Evolutionary conservation across 768 basidiomycete genomes (phyloP).

Genomic region (Kwoniella europaea): DNA sequence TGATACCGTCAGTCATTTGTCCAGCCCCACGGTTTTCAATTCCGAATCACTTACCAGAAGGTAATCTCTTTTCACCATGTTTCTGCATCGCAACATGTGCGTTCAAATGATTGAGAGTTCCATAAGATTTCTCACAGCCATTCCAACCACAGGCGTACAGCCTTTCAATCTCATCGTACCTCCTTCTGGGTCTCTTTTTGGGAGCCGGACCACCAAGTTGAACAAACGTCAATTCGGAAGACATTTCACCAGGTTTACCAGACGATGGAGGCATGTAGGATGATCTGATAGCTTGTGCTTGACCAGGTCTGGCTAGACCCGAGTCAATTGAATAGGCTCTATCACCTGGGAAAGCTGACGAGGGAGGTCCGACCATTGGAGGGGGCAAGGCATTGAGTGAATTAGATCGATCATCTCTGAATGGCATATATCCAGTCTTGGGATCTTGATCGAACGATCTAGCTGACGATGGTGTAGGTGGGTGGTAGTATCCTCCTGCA

Average conservation of each 20-base stretch:
- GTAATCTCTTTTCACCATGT: slow-evolving; percentile 87
- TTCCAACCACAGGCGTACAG: slow-evolving; percentile 77
- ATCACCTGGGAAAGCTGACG: slow-evolving; percentile 28
- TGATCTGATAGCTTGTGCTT: slow-evolving; percentile 34
- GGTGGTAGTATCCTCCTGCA: slow-evolving; percentile 7
- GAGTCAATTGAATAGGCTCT: slow-evolving; percentile 33
- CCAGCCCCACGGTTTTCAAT: background rate
- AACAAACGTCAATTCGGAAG: slow-evolving; percentile 32
- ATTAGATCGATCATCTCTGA: slow-evolving; percentile 28
- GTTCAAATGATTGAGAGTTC: slow-evolving; percentile 95
- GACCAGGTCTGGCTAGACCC: slow-evolving; percentile 36
- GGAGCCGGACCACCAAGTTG: slow-evolving; percentile 45
- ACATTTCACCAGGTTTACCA: slow-evolving; percentile 22
- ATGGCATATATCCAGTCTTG: slow-evolving; percentile 24
- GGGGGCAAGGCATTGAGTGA: slow-evolving; percentile 10
- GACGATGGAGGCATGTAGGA: slow-evolving; percentile 15
- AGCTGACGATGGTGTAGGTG: slow-evolving; percentile 16
- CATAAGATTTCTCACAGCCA: slow-evolving; percentile 77
- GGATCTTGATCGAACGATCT: slow-evolving; percentile 13
- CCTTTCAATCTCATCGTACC: slow-evolving; percentile 87
- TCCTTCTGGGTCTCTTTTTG: slow-evolving; percentile 59
- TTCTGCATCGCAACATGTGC: slow-evolving; percentile 99
- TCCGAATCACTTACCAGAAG: slow-evolving; percentile 70
- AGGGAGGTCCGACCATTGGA: slow-evolving; percentile 5
- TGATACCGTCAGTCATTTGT: background rate